A percentile compares a stretch with the other conserved stretches of the same genome.
phyloP scores from a whole-genome alignment of 2,329 filamentous ascomycete species.

The Lasiodiplodia theobromae region DNA sequence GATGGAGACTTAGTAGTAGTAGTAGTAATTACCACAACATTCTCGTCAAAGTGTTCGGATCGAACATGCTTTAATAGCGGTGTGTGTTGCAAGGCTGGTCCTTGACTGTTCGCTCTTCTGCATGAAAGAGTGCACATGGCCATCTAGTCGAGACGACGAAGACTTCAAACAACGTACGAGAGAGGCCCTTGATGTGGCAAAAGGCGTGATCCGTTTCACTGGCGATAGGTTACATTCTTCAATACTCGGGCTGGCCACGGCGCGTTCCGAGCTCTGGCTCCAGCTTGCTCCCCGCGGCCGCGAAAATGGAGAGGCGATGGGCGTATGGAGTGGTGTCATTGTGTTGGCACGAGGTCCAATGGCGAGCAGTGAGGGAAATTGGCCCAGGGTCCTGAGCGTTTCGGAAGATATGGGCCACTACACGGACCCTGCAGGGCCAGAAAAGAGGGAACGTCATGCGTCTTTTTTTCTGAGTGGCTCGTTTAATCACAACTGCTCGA shows the following conservation, averaged over 20 bases:
- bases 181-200: neutral
- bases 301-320: neutral
- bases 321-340: neutral
- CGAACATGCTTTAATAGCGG: neutral
- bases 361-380: neutral
- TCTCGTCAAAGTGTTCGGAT: neutral
- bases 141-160: neutral
- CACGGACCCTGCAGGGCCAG: neutral
- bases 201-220: neutral
- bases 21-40: neutral
- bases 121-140: neutral
- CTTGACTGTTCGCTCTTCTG: neutral
- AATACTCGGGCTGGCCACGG: neutral
- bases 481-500: neutral
- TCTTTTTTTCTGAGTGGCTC: neutral
- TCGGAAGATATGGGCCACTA: conserved; percentile 4
- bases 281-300: neutral
- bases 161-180: neutral
- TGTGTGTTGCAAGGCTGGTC: conserved; percentile 12
- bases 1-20: neutral
- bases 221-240: conserved; percentile 1
- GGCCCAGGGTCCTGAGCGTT: neutral
- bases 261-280: neutral
- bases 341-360: neutral
- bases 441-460: neutral